A percentile compares a stretch with the other conserved stretches of the same genome.
phyloP scores from a whole-genome alignment of 495 filamentous ascomycete species.

The Massariosphaeria phaeospora region DNA sequence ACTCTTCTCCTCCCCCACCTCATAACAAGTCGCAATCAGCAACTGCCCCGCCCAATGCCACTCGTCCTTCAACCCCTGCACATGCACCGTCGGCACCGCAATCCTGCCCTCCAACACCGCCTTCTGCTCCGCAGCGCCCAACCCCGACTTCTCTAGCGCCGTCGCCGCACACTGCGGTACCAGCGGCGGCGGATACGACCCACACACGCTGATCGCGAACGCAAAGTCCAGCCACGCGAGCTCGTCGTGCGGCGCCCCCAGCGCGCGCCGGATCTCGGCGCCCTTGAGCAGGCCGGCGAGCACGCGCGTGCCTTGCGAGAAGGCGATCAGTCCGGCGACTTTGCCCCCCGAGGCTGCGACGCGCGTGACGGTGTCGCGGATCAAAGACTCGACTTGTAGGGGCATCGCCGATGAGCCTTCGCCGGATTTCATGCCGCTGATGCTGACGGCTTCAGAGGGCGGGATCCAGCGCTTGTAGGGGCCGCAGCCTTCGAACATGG shows the following conservation, averaged over 20 bases:
- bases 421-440: conserved; percentile 1
- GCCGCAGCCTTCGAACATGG: conserved; percentile 29
- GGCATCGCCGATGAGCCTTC: neutral
- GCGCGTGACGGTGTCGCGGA: neutral
- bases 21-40: conserved; percentile 8
- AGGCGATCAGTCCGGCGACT: conserved; percentile 22
- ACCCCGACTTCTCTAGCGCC: neutral
- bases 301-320: conserved; percentile 22
- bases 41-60: conserved; percentile 15
- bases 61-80: conserved; percentile 11
- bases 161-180: neutral
- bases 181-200: conserved; percentile 14
- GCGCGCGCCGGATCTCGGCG: conserved; percentile 2
- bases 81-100: conserved; percentile 12
- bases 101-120: neutral
- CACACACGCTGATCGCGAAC: conserved; percentile 18
- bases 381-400: conserved; percentile 3
- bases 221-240: conserved; percentile 11
- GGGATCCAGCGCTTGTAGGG: conserved; percentile 29
- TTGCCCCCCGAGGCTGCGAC: neutral
- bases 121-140: neutral
- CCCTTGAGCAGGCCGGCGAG: conserved; percentile 24
- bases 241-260: neutral
- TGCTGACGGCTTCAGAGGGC: neutral
- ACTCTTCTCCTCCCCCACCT: conserved; percentile 11